phyloP scores from a whole-genome alignment of 768 basidiomycete genomes.

The Tephrocybe sp. region DNA sequence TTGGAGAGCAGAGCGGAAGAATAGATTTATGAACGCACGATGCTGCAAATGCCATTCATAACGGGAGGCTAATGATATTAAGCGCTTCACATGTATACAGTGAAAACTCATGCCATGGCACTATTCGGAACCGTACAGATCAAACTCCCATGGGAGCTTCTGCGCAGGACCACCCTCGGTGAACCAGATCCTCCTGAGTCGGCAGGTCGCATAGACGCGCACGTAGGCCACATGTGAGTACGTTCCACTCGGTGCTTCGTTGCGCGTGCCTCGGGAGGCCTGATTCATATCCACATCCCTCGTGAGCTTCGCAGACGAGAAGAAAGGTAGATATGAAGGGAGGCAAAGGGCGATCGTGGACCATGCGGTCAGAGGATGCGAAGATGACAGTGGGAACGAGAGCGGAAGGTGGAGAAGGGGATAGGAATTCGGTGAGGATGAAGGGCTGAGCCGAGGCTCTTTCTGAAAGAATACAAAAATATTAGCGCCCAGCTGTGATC shows the following conservation, averaged over 20 bases:
- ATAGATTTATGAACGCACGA: too few species aligned
- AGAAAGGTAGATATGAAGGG: constrained; percentile 58
- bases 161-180: constrained; percentile 53
- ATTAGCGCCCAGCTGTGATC: neutral
- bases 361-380: constrained; percentile 68
- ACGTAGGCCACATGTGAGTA: constrained; percentile 73
- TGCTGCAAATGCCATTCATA: too few species aligned
- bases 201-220: constrained; percentile 77
- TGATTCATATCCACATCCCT: constrained; percentile 19
- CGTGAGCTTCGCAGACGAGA: constrained; percentile 47
- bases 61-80: too few species aligned
- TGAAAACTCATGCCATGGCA: neutral
- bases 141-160: constrained; percentile 74
- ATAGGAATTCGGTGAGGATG: constrained; percentile 28
- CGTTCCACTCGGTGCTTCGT: constrained; percentile 44
- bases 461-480: constrained; percentile 37
- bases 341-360: constrained; percentile 63
- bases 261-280: constrained; percentile 17
- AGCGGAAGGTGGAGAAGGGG: constrained; percentile 75
- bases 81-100: too few species aligned
- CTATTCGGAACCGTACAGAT: constrained; percentile 47
- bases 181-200: constrained; percentile 78
- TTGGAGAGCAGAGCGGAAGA: too few species aligned
- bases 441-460: constrained; percentile 48
- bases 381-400: constrained; percentile 55